Evolutionary conservation across 2,329 filamentous ascomycete species (phyloP).

Genomic region (Cordyceps pruinosa): DNA sequence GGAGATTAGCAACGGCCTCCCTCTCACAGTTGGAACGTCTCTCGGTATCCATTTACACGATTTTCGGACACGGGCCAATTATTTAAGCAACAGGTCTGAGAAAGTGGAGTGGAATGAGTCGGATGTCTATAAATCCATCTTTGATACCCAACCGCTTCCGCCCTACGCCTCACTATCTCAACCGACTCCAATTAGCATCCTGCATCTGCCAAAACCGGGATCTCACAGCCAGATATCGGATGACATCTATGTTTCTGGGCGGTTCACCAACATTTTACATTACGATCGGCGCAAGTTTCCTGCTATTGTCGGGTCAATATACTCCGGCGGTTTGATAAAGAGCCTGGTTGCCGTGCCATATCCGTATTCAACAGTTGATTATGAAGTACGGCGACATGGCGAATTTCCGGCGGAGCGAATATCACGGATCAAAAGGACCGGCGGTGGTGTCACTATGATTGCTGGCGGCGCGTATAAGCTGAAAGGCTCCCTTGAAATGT

Average conservation of each 20-base stretch:
- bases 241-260: slow-evolving; percentile 81
- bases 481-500: slow-evolving; percentile 85
- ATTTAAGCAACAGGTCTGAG: slow-evolving; percentile 28
- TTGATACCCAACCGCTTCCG: slow-evolving; percentile 46
- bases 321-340: slow-evolving; percentile 76
- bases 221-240: slow-evolving; percentile 52
- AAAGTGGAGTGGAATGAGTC: slow-evolving; percentile 26
- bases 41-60: slow-evolving; percentile 79
- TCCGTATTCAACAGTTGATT: slow-evolving; percentile 56
- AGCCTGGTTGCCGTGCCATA: slow-evolving; percentile 64
- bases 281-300: slow-evolving; percentile 87
- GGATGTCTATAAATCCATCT: slow-evolving; percentile 33
- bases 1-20: slow-evolving; percentile 54
- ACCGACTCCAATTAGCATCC: slow-evolving; percentile 73
- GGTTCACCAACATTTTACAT: slow-evolving; percentile 81
- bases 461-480: slow-evolving; percentile 88
- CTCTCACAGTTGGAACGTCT: slow-evolving; percentile 78
- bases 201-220: slow-evolving; percentile 61
- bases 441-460: slow-evolving; percentile 60
- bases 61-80: slow-evolving; percentile 43
- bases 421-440: slow-evolving; percentile 43
- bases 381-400: slow-evolving; percentile 49
- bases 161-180: slow-evolving; percentile 68
- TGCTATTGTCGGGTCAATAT: slow-evolving; percentile 65
- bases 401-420: slow-evolving; percentile 50